Percentiles rank a stretch among this genome's conserved stretches.
These are phyloP conservation scores for Debaryomycetaceae sp. DNA, from an alignment of 1,139 yeast genomes.

Conservation along the genomic window DNA sequence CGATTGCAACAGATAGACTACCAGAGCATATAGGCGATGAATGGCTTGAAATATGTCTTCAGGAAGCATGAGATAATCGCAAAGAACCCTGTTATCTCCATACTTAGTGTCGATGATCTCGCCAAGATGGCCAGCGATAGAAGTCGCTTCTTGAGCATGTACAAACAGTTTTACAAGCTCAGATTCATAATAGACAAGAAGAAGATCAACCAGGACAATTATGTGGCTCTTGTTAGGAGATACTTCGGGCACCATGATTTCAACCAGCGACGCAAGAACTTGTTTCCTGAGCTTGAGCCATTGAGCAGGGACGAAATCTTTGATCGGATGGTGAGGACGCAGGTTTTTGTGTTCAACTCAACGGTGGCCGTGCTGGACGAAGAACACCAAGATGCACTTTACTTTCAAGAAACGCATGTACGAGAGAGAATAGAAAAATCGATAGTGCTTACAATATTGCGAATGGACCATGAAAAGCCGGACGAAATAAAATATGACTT, in stretches of 20 bases:
- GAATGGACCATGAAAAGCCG: constrained; percentile 29
- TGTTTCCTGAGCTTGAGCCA: constrained; percentile 10
- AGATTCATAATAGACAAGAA: constrained; percentile 24
- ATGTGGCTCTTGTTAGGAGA: constrained; percentile 22
- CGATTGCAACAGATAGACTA: too few species aligned
- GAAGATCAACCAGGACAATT: constrained; percentile 11
- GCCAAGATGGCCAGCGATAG: constrained; percentile 10
- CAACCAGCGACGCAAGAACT: constrained; percentile 13
- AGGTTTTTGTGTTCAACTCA: constrained; percentile 38
- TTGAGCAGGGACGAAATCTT: constrained; percentile 15
- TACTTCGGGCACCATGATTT: constrained; percentile 21
- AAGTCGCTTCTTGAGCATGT: constrained; percentile 17
- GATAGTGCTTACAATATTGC: constrained; percentile 28
- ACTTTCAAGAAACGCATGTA: constrained; percentile 19
- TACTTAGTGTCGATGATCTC: constrained; percentile 9
- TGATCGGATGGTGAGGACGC: constrained; percentile 29
- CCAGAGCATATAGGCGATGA: too few species aligned
- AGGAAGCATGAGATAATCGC: constrained; percentile 4
- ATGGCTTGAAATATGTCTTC: constrained; percentile 1
- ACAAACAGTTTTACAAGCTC: constrained; percentile 32
- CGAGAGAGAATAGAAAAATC: constrained; percentile 23
- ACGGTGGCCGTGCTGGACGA: constrained; percentile 19
- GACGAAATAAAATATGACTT: constrained; percentile 27
- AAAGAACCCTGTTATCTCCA: constrained; percentile 6
- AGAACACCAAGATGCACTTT: constrained; percentile 14